Conservation (phyloP, 2,329 filamentous ascomycete species). For the Eurotiales sp. region DNA sequence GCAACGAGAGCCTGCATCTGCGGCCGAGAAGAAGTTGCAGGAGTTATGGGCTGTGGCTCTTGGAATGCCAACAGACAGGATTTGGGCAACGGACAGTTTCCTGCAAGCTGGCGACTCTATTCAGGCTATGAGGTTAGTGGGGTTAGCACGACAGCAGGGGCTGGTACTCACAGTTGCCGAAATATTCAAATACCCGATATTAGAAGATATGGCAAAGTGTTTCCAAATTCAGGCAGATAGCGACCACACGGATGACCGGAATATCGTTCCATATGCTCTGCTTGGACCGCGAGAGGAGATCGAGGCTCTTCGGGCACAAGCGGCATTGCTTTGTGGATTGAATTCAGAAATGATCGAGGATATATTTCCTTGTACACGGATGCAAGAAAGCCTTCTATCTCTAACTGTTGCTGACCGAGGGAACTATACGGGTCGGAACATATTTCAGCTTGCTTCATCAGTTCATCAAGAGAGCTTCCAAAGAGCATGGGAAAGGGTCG, state of each 20-base stretch:
- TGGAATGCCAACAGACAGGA: slow-evolving; percentile 30
- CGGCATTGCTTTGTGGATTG: slow-evolving; percentile 21
- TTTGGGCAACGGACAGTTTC: slow-evolving; percentile 25
- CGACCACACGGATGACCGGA: neutral
- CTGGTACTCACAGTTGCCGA: slow-evolving; percentile 23
- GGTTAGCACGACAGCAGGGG: slow-evolving; percentile 18
- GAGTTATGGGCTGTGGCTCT: slow-evolving; percentile 24
- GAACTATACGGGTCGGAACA: slow-evolving; percentile 35
- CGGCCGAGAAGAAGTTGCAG: slow-evolving; percentile 2
- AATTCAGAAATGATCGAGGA: slow-evolving; percentile 28
- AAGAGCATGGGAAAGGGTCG: slow-evolving; percentile 2
- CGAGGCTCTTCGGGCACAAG: neutral
- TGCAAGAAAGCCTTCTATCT: slow-evolving; percentile 43
- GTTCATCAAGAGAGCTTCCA: slow-evolving; percentile 35
- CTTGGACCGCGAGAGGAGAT: neutral
- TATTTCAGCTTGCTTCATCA: neutral
- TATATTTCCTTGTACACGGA: slow-evolving; percentile 39
- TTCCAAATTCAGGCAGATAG: slow-evolving; percentile 22
- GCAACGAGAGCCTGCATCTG: neutral
- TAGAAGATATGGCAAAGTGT: slow-evolving; percentile 48
- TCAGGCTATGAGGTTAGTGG: slow-evolving; percentile 26
- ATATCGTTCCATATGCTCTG: neutral
- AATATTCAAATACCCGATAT: slow-evolving; percentile 22
- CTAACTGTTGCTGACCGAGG: slow-evolving; percentile 41
- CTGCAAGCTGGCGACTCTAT: slow-evolving; percentile 29